phyloP scores from a whole-genome alignment of 2,329 filamentous ascomycete genomes.

The Madurella fahalii region DNA sequence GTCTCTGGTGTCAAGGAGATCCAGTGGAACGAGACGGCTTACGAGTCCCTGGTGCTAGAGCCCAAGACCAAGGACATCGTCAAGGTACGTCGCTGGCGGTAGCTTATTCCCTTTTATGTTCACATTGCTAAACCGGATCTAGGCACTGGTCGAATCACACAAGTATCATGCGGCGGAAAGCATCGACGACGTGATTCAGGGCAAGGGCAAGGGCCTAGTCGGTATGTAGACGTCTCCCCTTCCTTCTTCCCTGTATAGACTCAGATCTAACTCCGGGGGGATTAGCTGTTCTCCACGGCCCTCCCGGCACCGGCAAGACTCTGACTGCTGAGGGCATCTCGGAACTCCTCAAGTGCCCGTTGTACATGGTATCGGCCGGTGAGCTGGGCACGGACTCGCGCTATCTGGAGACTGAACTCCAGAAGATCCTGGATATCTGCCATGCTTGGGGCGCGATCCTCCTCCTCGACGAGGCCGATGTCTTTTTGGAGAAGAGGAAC shows the following conservation, averaged over 20 bases:
- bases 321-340: constrained; percentile 83
- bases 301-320: constrained; percentile 84
- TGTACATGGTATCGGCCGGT: constrained; percentile 79
- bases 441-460: constrained; percentile 83
- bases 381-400: constrained; percentile 76
- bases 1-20: constrained; percentile 78
- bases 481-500: constrained; percentile 78
- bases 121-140: neutral
- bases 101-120: neutral
- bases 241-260: neutral
- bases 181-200: constrained; percentile 77
- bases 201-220: constrained; percentile 83
- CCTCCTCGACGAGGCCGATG: constrained; percentile 79
- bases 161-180: constrained; percentile 77
- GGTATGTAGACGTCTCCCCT: constrained; percentile 35
- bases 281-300: constrained; percentile 69
- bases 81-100: constrained; percentile 38
- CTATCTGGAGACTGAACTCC: constrained; percentile 69
- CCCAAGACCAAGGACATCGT: constrained; percentile 62
- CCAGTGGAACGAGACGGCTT: constrained; percentile 78
- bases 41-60: constrained; percentile 73
- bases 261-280: neutral
- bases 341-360: constrained; percentile 72
- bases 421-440: constrained; percentile 80
- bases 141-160: constrained; percentile 76